These are phyloP conservation scores for Scheffersomyces titani DNA, from an alignment of 1,139 yeast species.

Conservation along the genomic window DNA sequence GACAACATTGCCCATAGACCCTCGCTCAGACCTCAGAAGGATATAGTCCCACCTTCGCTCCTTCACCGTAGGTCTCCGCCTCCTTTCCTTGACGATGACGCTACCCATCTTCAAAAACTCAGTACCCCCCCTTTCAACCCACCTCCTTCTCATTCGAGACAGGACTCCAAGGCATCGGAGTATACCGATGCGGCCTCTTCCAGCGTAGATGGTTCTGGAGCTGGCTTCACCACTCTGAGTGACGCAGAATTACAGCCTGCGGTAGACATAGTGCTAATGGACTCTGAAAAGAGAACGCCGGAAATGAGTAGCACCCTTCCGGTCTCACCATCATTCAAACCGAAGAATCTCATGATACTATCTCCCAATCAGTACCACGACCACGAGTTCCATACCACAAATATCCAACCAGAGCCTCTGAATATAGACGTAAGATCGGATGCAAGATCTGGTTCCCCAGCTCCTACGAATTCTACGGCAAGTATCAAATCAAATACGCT, in stretches of 20 bases:
- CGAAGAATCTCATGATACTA: slow-evolving; percentile 38
- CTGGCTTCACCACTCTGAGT: slow-evolving; percentile 9
- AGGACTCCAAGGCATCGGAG: slow-evolving; percentile 1
- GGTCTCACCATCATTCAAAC: slow-evolving; percentile 14
- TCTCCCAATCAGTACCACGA: slow-evolving; percentile 45
- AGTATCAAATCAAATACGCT: slow-evolving; percentile 7
- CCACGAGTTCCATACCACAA: slow-evolving; percentile 31
- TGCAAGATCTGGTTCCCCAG: slow-evolving; percentile 1
- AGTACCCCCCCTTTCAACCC: slow-evolving; percentile 2
- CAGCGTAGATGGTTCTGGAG: slow-evolving; percentile 19
- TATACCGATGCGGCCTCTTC: slow-evolving; percentile 19
- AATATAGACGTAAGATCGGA: slow-evolving; percentile 1
- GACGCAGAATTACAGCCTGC: slow-evolving; percentile 21
- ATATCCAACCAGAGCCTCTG: slow-evolving; percentile 7
- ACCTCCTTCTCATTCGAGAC: slow-evolving; percentile 9
- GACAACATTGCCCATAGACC: slow-evolving; percentile 10
- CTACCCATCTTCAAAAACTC: background rate
- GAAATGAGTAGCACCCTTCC: slow-evolving; percentile 1
- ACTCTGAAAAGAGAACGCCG: background rate
- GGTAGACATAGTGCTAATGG: slow-evolving; percentile 12
- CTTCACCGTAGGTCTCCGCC: slow-evolving; percentile 6
- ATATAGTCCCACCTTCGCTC: slow-evolving; percentile 1
- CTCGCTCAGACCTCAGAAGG: slow-evolving; percentile 2
- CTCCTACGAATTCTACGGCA: slow-evolving; percentile 2
- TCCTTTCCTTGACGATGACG: slow-evolving; percentile 1